phyloP scores from a whole-genome alignment of 176 grass and related monocot species.

The Oryza glaberrima region DNA sequence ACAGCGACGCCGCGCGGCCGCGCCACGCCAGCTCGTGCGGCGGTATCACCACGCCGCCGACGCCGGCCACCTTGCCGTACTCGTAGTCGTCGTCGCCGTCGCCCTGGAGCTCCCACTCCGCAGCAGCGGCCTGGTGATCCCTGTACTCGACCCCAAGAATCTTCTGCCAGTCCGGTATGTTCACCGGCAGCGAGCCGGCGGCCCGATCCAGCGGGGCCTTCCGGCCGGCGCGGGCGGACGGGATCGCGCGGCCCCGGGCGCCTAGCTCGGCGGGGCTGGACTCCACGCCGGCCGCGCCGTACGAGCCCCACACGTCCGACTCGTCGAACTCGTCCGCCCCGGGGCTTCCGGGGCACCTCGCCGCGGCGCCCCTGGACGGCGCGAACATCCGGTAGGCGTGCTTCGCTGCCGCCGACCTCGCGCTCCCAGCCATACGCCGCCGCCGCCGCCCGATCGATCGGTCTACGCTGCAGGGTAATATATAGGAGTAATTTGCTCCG shows the following conservation, averaged over 20 bases:
- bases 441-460: not conserved
- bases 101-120: conserved; percentile 43
- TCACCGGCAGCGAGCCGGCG: conserved; percentile 68
- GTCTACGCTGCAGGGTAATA: too few species aligned
- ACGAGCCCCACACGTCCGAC: conserved; percentile 71
- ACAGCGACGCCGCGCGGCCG: conserved; percentile 64
- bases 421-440: conserved; percentile 63
- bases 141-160: conserved; percentile 68
- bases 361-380: conserved; percentile 43
- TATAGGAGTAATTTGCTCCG: not conserved
- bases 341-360: conserved; percentile 31
- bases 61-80: not conserved
- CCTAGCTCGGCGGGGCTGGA: not conserved
- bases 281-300: conserved; percentile 19
- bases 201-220: conserved; percentile 33
- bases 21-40: conserved; percentile 85
- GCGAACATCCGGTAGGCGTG: conserved; percentile 73
- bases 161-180: conserved; percentile 94
- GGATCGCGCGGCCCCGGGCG: conserved; percentile 21
- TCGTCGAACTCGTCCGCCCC: conserved; percentile 78
- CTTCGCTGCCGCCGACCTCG: conserved; percentile 49
- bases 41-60: conserved; percentile 50
- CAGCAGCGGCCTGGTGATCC: conserved; percentile 31
- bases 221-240: conserved; percentile 26
- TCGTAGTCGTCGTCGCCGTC: conserved; percentile 39